Percentiles rank a stretch among this genome's conserved stretches.
Conservation (phyloP, 2,329 filamentous ascomycete genomes). For the Epichloe elymi region DNA sequence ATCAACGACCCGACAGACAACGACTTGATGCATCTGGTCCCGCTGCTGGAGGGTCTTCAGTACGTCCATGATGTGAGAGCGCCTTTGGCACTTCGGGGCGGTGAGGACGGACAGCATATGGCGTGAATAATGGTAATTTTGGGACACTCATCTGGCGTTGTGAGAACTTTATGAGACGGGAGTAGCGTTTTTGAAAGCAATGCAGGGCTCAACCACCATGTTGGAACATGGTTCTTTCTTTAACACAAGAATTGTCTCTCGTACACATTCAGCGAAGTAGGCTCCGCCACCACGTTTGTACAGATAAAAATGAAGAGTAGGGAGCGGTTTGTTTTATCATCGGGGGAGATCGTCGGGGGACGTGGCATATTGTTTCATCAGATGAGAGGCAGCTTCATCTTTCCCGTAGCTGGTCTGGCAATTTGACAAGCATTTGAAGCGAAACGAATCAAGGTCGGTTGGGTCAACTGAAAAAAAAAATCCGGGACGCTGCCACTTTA, state of each 20-base stretch:
- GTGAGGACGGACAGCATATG: slow-evolving; percentile 58
- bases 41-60: slow-evolving; percentile 84
- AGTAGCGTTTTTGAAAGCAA: neutral
- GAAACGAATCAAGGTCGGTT: neutral
- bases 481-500: neutral
- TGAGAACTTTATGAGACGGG: neutral
- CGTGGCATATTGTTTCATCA: neutral
- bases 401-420: neutral
- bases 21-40: slow-evolving; percentile 83
- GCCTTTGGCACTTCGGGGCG: slow-evolving; percentile 74
- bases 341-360: neutral
- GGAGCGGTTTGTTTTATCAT: neutral
- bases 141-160: slow-evolving; percentile 5
- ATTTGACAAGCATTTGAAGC: neutral
- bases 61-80: slow-evolving; percentile 94
- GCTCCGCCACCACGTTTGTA: neutral
- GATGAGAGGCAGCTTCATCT: neutral
- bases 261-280: neutral
- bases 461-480: too few species aligned
- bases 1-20: slow-evolving; percentile 97
- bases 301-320: neutral
- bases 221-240: neutral
- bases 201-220: neutral
- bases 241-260: neutral
- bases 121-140: slow-evolving; percentile 15